phyloP scores from a whole-genome alignment of 176 grass and related monocot species.

The Oryza coarctata region DNA sequence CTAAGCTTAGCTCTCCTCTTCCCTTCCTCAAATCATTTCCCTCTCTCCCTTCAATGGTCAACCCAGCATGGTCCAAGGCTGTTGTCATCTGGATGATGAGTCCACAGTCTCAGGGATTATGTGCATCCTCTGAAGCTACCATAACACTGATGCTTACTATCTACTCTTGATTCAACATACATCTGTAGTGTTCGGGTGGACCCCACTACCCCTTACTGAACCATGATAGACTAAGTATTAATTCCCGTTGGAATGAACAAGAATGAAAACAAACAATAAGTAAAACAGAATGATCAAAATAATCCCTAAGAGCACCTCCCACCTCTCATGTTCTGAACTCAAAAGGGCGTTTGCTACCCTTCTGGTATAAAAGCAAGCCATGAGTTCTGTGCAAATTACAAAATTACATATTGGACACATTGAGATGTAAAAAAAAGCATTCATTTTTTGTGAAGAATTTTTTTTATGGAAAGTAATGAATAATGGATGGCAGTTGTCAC shows the following conservation, averaged over 20 bases:
- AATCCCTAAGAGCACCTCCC: background rate
- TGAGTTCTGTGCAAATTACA: background rate
- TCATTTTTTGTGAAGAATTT: background rate
- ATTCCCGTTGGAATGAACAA: background rate
- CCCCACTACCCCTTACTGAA: background rate
- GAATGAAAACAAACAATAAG: background rate
- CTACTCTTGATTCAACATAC: background rate
- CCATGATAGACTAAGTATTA: background rate
- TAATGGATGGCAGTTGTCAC: background rate
- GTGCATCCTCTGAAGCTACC: no score
- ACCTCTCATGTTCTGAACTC: background rate
- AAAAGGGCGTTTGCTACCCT: background rate
- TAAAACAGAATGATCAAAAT: background rate
- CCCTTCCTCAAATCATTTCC: no score
- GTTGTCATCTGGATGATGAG: no score
- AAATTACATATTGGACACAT: background rate
- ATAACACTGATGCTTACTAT: background rate
- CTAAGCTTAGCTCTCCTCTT: background rate
- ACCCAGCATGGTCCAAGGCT: no score
- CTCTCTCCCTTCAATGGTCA: no score
- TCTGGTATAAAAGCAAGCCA: background rate
- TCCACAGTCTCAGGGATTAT: no score
- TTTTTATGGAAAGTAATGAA: background rate
- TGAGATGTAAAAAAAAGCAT: background rate
- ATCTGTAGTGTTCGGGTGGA: background rate